These are phyloP conservation scores for Austroboletus rostrupii DNA, from an alignment of 1,284 basidiomycete genomes.

Conservation along the genomic window DNA sequence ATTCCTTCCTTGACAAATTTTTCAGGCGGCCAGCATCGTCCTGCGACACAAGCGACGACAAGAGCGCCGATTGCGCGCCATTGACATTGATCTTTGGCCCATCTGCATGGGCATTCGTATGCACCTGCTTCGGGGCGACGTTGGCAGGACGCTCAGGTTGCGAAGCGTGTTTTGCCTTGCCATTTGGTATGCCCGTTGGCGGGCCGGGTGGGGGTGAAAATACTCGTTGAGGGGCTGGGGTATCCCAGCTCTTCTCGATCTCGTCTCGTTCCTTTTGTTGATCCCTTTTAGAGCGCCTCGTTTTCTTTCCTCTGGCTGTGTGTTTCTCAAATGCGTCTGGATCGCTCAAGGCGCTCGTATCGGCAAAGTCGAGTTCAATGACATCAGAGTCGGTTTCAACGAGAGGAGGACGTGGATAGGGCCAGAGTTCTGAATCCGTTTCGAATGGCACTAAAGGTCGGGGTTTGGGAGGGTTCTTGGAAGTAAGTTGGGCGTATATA, in stretches of 20 bases:
- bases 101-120: not conserved
- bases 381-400: constrained; percentile 45
- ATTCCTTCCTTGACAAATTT: constrained; percentile 52
- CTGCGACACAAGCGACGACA: constrained; percentile 25
- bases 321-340: constrained; percentile 44
- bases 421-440: constrained; percentile 60
- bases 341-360: constrained; percentile 65
- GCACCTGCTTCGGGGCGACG: constrained; percentile 6
- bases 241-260: constrained; percentile 61
- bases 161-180: constrained; percentile 16
- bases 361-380: constrained; percentile 67
- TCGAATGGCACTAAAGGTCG: constrained; percentile 52
- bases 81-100: constrained; percentile 17
- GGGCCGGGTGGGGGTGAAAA: constrained; percentile 16
- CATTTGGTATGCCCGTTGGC: constrained; percentile 16
- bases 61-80: constrained; percentile 29
- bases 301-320: constrained; percentile 28
- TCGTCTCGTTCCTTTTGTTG: constrained; percentile 46
- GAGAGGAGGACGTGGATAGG: constrained; percentile 50
- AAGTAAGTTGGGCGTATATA: constrained; percentile 16
- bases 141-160: constrained; percentile 8
- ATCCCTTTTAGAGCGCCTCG: constrained; percentile 36
- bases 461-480: constrained; percentile 20
- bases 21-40: constrained; percentile 16
- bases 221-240: constrained; percentile 30